These are phyloP conservation scores for Fusarium temperatum DNA, from an alignment of 2,329 filamentous ascomycete species.

Conservation along the genomic window DNA sequence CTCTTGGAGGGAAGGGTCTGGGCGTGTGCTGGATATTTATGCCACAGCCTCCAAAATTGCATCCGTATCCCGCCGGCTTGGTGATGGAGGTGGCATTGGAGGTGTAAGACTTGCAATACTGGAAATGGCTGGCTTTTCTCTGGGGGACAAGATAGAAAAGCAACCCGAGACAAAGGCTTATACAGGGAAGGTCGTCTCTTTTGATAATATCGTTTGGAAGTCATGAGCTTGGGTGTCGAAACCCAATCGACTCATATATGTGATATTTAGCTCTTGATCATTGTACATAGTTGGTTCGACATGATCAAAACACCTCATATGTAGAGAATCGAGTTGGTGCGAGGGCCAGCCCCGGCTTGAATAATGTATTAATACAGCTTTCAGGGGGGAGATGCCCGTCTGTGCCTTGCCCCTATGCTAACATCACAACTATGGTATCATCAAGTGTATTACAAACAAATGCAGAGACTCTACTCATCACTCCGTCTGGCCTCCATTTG, in stretches of 20 bases:
- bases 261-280: too few species aligned
- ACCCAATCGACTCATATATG: not conserved
- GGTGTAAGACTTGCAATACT: constrained; percentile 52
- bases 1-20: constrained; percentile 43
- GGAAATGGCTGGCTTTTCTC: constrained; percentile 51
- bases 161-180: constrained; percentile 50
- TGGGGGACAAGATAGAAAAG: constrained; percentile 45
- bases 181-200: constrained; percentile 49
- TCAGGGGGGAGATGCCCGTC: not conserved
- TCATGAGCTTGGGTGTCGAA: constrained; percentile 10
- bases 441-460: not conserved
- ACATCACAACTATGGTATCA: constrained; percentile 9
- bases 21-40: constrained; percentile 46
- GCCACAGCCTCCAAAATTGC: constrained; percentile 52
- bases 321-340: not conserved
- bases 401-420: not conserved
- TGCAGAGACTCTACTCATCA: not conserved
- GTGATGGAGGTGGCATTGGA: constrained; percentile 51
- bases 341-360: not conserved
- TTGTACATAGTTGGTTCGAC: not conserved
- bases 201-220: constrained; percentile 52
- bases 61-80: constrained; percentile 39
- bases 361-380: constrained; percentile 1
- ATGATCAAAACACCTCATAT: not conserved
- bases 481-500: constrained; percentile 29